phyloP scores from a whole-genome alignment of 2,329 filamentous ascomycete species.

The Bipolaris cookei region DNA sequence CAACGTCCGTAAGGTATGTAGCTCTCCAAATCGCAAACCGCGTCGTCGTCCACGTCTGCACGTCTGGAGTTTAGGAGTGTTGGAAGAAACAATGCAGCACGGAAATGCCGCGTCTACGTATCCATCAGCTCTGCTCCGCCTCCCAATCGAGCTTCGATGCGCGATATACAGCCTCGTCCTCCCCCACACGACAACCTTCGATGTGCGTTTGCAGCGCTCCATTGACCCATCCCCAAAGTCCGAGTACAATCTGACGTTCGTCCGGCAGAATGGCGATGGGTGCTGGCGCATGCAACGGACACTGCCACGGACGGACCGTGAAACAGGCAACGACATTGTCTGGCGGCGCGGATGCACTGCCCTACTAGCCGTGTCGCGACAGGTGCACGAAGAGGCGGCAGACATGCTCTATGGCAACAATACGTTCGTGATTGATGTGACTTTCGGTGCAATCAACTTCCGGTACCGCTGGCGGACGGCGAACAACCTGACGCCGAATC shows the following conservation, averaged over 20 bases:
- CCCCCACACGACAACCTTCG: conserved; percentile 48
- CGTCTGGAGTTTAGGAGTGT: background rate
- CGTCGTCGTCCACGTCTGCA: background rate
- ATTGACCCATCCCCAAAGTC: conserved; percentile 23
- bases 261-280: conserved; percentile 34
- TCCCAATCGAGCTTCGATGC: conserved; percentile 55
- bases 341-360: conserved; percentile 54
- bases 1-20: conserved; percentile 10
- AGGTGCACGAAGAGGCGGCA: conserved; percentile 55
- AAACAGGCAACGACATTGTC: conserved; percentile 45
- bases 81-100: conserved; percentile 22
- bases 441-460: conserved; percentile 54
- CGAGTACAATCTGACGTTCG: conserved; percentile 42
- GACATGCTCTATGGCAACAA: conserved; percentile 56
- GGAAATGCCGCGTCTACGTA: background rate
- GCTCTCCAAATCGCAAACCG: conserved; percentile 4
- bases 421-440: conserved; percentile 55
- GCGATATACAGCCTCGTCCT: conserved; percentile 53
- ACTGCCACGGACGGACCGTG: conserved; percentile 29
- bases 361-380: conserved; percentile 50
- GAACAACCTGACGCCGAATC: conserved; percentile 51
- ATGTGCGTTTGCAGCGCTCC: conserved; percentile 28
- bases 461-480: conserved; percentile 53
- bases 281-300: conserved; percentile 42
- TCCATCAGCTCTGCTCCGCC: conserved; percentile 41